Evolutionary conservation across 2,329 filamentous ascomycete genomes (phyloP).

Genomic region (Aureobasidium sp.): DNA sequence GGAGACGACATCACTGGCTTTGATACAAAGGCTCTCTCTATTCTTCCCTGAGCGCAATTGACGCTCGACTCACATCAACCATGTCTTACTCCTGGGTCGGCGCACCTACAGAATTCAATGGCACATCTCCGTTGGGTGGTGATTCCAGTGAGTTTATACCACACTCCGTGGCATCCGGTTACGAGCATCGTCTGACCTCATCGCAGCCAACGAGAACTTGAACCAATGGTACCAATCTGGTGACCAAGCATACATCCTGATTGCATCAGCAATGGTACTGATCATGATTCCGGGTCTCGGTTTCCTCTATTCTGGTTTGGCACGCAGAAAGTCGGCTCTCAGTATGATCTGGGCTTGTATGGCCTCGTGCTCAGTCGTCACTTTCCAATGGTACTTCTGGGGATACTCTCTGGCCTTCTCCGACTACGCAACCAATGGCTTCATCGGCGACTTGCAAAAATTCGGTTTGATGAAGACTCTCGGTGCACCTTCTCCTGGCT

Average conservation of each 20-base stretch:
- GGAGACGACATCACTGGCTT: neutral
- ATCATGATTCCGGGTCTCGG: conserved; percentile 95
- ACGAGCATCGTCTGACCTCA: conserved; percentile 6
- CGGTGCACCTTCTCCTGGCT: conserved; percentile 76
- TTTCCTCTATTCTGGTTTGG: conserved; percentile 94
- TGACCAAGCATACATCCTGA: conserved; percentile 87
- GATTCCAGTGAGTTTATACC: conserved; percentile 59
- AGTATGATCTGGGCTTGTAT: conserved; percentile 97
- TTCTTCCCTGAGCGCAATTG: conserved; percentile 9
- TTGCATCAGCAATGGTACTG: conserved; percentile 85
- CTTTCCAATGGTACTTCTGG: conserved; percentile 99
- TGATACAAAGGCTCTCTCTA: neutral
- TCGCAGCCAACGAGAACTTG: conserved; percentile 67
- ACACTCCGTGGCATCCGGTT: neutral
- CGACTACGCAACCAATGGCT: conserved; percentile 69
- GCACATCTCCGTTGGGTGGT: conserved; percentile 57
- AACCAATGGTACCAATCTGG: conserved; percentile 94
- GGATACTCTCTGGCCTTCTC: conserved; percentile 94
- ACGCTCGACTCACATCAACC: conserved; percentile 22
- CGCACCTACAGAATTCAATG: conserved; percentile 38
- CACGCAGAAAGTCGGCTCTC: conserved; percentile 92
- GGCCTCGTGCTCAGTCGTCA: conserved; percentile 82
- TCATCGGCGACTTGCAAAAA: conserved; percentile 82
- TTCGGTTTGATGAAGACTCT: conserved; percentile 83
- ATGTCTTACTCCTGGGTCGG: conserved; percentile 44